Base-by-base conservation (phyloP, 306 rosid species). In the Corylus heterophylla region DNA sequence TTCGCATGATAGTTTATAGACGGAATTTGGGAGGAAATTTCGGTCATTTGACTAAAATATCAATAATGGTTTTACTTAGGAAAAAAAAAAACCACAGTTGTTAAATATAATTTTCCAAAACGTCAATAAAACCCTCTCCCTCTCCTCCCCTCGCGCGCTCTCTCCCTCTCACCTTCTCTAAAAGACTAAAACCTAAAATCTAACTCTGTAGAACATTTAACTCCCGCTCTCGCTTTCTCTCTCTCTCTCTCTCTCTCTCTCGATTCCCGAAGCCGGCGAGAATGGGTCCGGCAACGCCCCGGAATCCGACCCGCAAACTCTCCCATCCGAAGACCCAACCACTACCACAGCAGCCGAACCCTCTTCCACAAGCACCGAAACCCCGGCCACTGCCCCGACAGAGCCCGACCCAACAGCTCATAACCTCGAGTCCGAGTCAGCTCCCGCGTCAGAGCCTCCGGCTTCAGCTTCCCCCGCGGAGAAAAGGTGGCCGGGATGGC, bases 401-500 rank as follows among this genome's bases (percentile, higher is more conserved):
- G 75, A 45, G 45, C 18, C 50, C 51, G 16, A 76, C 8, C 54
- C 67, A 0, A 4, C 82, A 0, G 25, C 59, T 7, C 75, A 18
- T 11, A 73, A 71, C 13, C 55, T 76, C 11, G 85, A 85, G 3
- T 77, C 85, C 20, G 87, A 76, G 66, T 49, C 73, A 0, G 54
- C 80, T 70, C 59, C 82, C 16, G 86, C 73, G 71, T n/a, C 78
- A 17, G 79, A 74, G 10, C 76, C 80, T 27, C 69, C 35, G 25
- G 74, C 77, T 55, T 31, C 73, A 18, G 5, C 76, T 16, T 6
- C 42, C 69, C 37, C 78, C 4, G 62, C 72, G 27, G 98, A 91
- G 55, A 91, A 88, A 42, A 83, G 83, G 63, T 93, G 99, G 99
- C 98, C 98, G 0, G 99, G 99, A 2, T 96, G 99, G 98, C 98